A percentile compares a stretch with the other conserved stretches of the same genome.
Conservation (phyloP, 2,329 filamentous ascomycete genomes). For the Orbilia oligospora region DNA sequence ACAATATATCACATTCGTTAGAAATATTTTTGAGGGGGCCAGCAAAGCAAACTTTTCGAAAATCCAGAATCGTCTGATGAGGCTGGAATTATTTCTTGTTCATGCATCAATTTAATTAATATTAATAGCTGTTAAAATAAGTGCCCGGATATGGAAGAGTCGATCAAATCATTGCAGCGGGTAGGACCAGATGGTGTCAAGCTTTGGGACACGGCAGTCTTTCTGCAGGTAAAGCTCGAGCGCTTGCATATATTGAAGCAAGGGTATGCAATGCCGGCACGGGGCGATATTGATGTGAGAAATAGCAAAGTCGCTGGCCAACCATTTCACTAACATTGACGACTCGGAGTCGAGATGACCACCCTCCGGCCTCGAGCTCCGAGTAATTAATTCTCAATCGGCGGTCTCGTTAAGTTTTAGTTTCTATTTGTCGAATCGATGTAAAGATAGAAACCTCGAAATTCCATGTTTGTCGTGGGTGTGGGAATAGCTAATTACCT, state of each 20-base stretch:
- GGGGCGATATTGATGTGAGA: conserved; percentile 51
- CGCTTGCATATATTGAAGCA: conserved; percentile 34
- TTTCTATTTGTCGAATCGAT: not conserved
- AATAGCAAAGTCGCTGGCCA: conserved; percentile 18
- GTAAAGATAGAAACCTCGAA: conserved; percentile 19
- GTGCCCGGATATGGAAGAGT: conserved; percentile 1
- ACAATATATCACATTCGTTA: not conserved
- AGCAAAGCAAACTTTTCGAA: conserved; percentile 1
- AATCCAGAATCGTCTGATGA: conserved; percentile 15
- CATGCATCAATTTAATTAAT: conserved; percentile 14
- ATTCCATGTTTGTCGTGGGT: not conserved
- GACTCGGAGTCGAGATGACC: conserved; percentile 12
- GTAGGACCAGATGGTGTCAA: conserved; percentile 22
- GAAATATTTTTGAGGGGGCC: not conserved
- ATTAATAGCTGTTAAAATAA: conserved; percentile 21
- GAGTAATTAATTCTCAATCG: conserved; percentile 10
- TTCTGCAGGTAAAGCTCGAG: conserved; percentile 44
- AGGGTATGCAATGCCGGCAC: conserved; percentile 52
- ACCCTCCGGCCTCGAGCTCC: conserved; percentile 2
- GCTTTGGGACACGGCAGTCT: conserved; percentile 13
- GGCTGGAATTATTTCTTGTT: conserved; percentile 4
- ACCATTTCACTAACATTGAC: not conserved
- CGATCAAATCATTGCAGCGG: conserved; percentile 7
- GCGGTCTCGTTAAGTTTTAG: not conserved
- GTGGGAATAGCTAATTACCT: not conserved